Conservation (phyloP, 2,329 filamentous ascomycete genomes). For the Botrytis fragariae region DNA sequence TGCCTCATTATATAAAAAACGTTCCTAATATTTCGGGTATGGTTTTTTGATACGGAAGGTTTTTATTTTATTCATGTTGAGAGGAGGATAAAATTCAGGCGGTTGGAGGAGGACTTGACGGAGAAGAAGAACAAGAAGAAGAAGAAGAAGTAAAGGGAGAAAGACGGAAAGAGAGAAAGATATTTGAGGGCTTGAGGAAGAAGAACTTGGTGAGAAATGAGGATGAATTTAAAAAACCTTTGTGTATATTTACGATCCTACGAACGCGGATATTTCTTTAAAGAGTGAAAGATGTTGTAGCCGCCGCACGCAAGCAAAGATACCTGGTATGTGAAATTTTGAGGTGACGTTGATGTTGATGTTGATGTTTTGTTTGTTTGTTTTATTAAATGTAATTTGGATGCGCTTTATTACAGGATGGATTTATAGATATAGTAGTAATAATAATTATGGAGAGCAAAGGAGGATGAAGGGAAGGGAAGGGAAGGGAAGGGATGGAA, state of each 20-base stretch:
- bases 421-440: background rate
- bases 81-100: background rate
- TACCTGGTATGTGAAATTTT: background rate
- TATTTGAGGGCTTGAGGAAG: background rate
- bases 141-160: background rate
- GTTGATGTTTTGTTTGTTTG: background rate
- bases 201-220: background rate
- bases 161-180: background rate
- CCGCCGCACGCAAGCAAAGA: background rate
- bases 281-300: background rate
- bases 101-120: background rate
- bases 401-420: background rate
- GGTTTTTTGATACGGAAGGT: slow-evolving; percentile 29
- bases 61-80: slow-evolving; percentile 24
- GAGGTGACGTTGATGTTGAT: background rate
- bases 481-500: too few species aligned
- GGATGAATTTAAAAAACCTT: slow-evolving; percentile 7
- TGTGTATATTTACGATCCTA: slow-evolving; percentile 23
- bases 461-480: background rate
- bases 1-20: slow-evolving; percentile 31
- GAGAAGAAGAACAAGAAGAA: too few species aligned
- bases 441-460: background rate
- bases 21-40: slow-evolving; percentile 31
- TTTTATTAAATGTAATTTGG: background rate
- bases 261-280: slow-evolving; percentile 15